Conservation (phyloP, 106 monocot species). For the Dactylorhiza incarnata region DNA sequence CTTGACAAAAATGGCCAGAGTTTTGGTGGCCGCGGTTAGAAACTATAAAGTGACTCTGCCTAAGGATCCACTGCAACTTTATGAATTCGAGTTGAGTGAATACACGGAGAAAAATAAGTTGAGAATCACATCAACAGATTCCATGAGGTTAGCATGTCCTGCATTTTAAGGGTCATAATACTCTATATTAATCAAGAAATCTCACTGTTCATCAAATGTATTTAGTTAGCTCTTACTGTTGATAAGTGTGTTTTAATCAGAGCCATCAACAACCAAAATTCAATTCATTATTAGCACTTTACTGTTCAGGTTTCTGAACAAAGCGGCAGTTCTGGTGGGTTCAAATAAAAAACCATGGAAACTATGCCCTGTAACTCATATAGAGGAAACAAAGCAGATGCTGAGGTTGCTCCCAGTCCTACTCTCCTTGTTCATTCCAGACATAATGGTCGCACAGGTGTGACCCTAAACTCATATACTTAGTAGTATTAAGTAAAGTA, state of each 20-base stretch:
- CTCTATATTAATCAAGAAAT: background rate
- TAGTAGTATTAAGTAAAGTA: too few relatives aligned
- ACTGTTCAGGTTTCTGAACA: constrained; percentile 1
- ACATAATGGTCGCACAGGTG: background rate
- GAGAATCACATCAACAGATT: constrained; percentile 22
- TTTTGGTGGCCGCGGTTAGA: constrained; percentile 31
- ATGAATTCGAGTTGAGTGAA: too few relatives aligned
- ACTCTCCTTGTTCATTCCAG: constrained; percentile 2
- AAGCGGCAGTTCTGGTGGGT: background rate
- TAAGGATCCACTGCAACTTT: constrained; percentile 27
- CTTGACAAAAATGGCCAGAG: constrained; percentile 40
- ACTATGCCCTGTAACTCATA: constrained; percentile 8
- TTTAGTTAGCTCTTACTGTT: too few relatives aligned
- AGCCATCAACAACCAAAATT: background rate
- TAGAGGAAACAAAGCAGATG: constrained; percentile 10
- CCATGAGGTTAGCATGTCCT: constrained; percentile 19
- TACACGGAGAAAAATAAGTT: too few relatives aligned
- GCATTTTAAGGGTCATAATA: background rate
- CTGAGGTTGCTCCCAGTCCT: constrained; percentile 5
- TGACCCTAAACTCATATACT: too few relatives aligned
- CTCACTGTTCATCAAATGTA: too few relatives aligned
- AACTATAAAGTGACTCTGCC: constrained; percentile 29
- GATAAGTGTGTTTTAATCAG: too few relatives aligned
- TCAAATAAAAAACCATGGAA: constrained; percentile 1
- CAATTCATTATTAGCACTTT: background rate